These are phyloP conservation scores for Smittium culicis DNA, from an alignment of 371 early-diverging fungal genomes.

Conservation along the genomic window DNA sequence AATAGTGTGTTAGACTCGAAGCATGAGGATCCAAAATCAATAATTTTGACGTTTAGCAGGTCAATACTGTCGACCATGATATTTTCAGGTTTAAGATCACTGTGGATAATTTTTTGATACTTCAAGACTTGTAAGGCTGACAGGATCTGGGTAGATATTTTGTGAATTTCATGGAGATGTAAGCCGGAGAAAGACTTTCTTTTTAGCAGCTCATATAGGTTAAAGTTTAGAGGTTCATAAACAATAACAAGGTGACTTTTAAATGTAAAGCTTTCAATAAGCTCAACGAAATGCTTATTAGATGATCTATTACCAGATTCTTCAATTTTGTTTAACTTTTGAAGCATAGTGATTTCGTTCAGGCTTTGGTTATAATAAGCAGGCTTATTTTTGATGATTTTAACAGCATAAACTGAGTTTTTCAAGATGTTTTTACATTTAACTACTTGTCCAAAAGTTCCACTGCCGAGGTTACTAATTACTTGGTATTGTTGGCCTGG, in stretches of 20 bases:
- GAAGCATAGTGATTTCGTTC: constrained; percentile 87
- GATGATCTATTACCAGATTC: neutral
- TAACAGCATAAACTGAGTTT: constrained; percentile 75
- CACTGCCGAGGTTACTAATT: constrained; percentile 81
- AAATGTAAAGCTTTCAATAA: constrained; percentile 84
- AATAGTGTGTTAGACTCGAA: constrained; percentile 74
- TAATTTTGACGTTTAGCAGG: constrained; percentile 76
- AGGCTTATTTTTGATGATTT: constrained; percentile 88
- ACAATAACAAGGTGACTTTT: constrained; percentile 90
- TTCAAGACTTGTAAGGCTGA: constrained; percentile 63
- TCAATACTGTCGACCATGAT: constrained; percentile 56
- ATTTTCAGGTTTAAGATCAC: constrained; percentile 97
- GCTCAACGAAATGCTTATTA: constrained; percentile 69
- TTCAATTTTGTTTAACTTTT: constrained; percentile 50
- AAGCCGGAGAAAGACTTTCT: constrained; percentile 84
- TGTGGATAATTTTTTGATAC: constrained; percentile 79
- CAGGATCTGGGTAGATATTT: constrained; percentile 76
- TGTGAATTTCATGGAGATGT: constrained; percentile 59
- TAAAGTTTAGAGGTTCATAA: constrained; percentile 86
- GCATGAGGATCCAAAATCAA: constrained; percentile 96
- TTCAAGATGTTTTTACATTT: constrained; percentile 76
- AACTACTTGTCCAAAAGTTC: constrained; percentile 97
- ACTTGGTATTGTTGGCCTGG: constrained; percentile 79
- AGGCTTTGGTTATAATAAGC: constrained; percentile 83
- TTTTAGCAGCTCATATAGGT: constrained; percentile 95